Evolutionary conservation across 169 alveolate species (phyloP).

Genomic region (Plasmodium coatneyi): DNA sequence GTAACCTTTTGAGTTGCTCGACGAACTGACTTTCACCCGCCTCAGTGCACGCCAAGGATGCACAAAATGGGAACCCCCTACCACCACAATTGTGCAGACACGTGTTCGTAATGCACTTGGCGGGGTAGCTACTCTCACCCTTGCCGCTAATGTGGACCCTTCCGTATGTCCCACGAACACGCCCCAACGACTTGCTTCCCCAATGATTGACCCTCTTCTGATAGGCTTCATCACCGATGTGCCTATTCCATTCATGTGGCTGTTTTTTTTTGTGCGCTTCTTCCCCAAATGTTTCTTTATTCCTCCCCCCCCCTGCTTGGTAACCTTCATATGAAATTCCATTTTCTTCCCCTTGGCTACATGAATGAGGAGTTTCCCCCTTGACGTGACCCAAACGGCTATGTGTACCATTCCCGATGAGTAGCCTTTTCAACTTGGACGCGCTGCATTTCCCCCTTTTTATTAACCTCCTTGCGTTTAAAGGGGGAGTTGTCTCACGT

Average conservation of each 20-base stretch:
- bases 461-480: neutral
- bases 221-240: neutral
- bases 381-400: neutral
- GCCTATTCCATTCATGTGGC: neutral
- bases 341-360: neutral
- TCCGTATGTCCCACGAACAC: neutral
- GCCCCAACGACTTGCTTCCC: neutral
- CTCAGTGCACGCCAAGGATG: neutral
- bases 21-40: constrained; percentile 2
- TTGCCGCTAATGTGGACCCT: neutral
- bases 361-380: neutral
- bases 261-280: neutral
- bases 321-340: neutral
- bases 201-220: neutral
- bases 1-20: constrained; percentile 15
- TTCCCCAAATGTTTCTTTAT: neutral
- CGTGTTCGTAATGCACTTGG: neutral
- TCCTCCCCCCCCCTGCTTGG: neutral
- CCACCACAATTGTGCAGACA: neutral
- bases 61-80: neutral
- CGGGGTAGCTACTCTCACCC: neutral
- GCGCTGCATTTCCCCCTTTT: neutral
- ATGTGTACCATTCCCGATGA: neutral
- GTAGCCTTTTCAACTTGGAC: neutral
- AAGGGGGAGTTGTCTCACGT: neutral